Evolutionary conservation across 169 alveolate genomes (phyloP), one percentile per base, ranked within the genome.

Genomic region (Besnoitia besnoiti): DNA sequence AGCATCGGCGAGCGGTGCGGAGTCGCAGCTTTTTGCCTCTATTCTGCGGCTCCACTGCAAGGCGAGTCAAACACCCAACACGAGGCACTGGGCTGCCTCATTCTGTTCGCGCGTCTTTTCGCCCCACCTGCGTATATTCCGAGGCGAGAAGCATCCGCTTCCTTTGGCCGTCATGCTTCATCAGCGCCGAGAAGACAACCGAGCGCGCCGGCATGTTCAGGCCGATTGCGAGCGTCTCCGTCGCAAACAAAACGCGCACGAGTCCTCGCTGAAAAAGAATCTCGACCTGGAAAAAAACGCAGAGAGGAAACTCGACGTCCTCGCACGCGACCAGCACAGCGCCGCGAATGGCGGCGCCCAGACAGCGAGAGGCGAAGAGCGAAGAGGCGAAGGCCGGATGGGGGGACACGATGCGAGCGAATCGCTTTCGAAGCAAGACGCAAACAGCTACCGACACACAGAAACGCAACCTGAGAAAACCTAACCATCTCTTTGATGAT

Each of bases 191-290:
- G 95, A 99, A 99, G 37, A 99, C 97, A 44, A 94, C 94, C 0
- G 92, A 55, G 33, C 99, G 96, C 0, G 99, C 99, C 14, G 99
- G 99, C 99, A 99, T 98, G 96, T 99, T 99, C 47, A 99, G 97
- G 7, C 99, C 99, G 98, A 99, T 99, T 49, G 99, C 99, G 95
- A 99, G 98, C 5, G 99, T 99, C 92, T 99, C 99, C 1, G 99
- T 99, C 0, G 99, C 99, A 94, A 99, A 99, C 55, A 99, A 94
- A 14, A 99, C 98, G 92, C 99, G 98, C 14, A 99, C 97, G 51
- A 98, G 96, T 4, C 99, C 99, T 85, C 98, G 95, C 50, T 99
- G 96, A 94, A 99, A 99, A 59, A 99, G 95, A 46, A 99, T 98
- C 94, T 99, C 99, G 27, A 97, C 97, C 97, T 95, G 93, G 44